Evolutionary conservation across 169 alveolate species (phyloP).

Genomic region (Eimeria praecox): DNA sequence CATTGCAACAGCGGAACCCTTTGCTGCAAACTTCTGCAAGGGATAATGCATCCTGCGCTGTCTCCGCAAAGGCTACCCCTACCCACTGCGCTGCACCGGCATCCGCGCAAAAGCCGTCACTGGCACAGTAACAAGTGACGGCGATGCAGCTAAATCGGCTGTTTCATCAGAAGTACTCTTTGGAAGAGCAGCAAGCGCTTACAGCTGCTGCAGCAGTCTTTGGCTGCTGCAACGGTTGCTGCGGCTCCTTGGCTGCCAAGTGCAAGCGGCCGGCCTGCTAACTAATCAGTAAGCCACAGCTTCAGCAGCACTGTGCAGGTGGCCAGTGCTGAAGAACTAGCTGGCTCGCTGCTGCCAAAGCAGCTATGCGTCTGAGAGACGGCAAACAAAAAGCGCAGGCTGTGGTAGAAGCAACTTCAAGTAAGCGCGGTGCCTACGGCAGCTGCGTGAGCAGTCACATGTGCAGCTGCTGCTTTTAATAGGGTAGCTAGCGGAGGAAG

Average conservation of each 20-base stretch:
- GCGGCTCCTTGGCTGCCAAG: neutral
- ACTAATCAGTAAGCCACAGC: neutral
- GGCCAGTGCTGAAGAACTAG: neutral
- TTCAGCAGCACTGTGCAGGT: neutral
- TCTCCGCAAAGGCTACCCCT: neutral
- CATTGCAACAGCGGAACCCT: neutral
- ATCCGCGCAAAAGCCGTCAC: neutral
- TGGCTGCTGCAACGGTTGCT: neutral
- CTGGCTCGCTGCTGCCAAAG: neutral
- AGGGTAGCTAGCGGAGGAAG: neutral
- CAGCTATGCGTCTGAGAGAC: neutral
- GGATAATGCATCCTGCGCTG: neutral
- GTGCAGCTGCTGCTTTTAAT: neutral
- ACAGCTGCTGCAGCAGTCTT: conserved; percentile 1
- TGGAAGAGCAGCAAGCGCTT: neutral
- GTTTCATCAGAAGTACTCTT: neutral
- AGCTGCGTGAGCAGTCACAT: neutral
- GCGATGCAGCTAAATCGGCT: neutral
- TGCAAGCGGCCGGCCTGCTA: neutral
- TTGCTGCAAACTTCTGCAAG: neutral
- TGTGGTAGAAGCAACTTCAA: neutral
- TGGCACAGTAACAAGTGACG: neutral
- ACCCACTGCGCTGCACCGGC: conserved; percentile 3
- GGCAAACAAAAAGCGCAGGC: neutral
- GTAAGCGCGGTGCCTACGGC: neutral